Evolutionary conservation across 2,329 filamentous ascomycete species (phyloP).

Genomic region (Podosphaera leucotricha): DNA sequence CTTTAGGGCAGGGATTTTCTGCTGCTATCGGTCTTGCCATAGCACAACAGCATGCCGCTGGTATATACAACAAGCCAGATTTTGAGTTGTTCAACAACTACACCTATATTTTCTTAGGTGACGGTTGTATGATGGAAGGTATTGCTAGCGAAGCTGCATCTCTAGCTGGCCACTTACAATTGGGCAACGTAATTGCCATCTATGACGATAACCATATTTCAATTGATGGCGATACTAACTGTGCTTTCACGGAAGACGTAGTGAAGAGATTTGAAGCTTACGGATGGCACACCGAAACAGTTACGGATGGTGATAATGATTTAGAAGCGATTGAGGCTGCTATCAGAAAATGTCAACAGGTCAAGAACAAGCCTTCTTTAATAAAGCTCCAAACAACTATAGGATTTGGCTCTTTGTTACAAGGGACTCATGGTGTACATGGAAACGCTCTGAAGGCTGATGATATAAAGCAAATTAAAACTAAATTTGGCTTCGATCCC

Average conservation of each 20-base stretch:
- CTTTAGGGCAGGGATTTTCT: constrained; percentile 88
- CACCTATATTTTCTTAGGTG: constrained; percentile 91
- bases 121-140: constrained; percentile 98
- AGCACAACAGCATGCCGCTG: constrained; percentile 76
- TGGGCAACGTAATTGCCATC: constrained; percentile 90
- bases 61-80: constrained; percentile 87
- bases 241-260: constrained; percentile 92
- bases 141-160: constrained; percentile 82
- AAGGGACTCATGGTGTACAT: constrained; percentile 91
- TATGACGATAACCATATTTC: constrained; percentile 99
- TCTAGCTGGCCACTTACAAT: constrained; percentile 82
- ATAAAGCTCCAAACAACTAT: constrained; percentile 97
- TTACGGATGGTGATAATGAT: constrained; percentile 74
- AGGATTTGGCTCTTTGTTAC: constrained; percentile 76
- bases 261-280: constrained; percentile 86
- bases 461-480: constrained; percentile 81
- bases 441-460: constrained; percentile 88
- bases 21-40: constrained; percentile 97
- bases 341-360: constrained; percentile 60
- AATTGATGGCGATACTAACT: constrained; percentile 84
- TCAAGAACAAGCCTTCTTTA: constrained; percentile 89
- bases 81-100: constrained; percentile 87
- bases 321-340: constrained; percentile 71
- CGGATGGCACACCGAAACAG: constrained; percentile 76
- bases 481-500: constrained; percentile 89